Conservation (phyloP, 2,329 filamentous ascomycete species). For the Fusarium heterosporum region DNA sequence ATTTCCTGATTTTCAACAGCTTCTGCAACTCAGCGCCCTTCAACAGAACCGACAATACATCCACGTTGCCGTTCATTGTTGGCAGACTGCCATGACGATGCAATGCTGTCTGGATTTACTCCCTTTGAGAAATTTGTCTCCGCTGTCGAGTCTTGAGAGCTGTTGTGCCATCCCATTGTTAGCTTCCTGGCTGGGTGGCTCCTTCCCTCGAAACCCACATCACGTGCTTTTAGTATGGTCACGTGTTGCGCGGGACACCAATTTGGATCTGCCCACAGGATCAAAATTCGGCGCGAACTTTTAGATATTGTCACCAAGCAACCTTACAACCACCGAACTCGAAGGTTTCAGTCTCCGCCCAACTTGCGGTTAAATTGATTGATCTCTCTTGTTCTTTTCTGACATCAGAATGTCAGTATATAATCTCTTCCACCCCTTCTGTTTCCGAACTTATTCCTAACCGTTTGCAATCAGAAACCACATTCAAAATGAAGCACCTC, state of each 20-base stretch:
- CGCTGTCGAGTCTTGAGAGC: no score
- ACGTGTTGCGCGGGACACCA: no score
- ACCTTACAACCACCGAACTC: constrained; percentile 71
- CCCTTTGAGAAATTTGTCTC: no score
- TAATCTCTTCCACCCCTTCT: constrained; percentile 2
- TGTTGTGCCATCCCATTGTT: constrained; percentile 17
- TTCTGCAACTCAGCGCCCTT: no score
- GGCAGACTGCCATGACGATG: no score
- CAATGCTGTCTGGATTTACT: no score
- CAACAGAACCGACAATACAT: no score
- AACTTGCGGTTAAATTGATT: constrained; percentile 99
- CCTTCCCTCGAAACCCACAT: not conserved
- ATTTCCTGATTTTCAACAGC: no score
- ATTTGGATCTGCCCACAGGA: constrained; percentile 48
- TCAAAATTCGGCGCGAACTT: constrained; percentile 50
- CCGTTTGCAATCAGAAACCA: constrained; percentile 49
- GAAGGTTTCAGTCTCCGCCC: constrained; percentile 99
- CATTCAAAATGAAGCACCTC: constrained; percentile 97
- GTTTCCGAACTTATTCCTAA: constrained; percentile 37
- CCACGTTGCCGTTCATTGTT: no score
- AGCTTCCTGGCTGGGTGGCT: constrained; percentile 9
- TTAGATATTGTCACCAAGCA: constrained; percentile 49
- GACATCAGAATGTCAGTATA: constrained; percentile 52
- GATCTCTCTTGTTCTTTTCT: constrained; percentile 84
- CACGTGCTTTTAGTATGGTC: constrained; percentile 1